Evolutionary conservation across 1,139 yeast genomes (phyloP).

Genomic region (Yueomyces sp.): DNA sequence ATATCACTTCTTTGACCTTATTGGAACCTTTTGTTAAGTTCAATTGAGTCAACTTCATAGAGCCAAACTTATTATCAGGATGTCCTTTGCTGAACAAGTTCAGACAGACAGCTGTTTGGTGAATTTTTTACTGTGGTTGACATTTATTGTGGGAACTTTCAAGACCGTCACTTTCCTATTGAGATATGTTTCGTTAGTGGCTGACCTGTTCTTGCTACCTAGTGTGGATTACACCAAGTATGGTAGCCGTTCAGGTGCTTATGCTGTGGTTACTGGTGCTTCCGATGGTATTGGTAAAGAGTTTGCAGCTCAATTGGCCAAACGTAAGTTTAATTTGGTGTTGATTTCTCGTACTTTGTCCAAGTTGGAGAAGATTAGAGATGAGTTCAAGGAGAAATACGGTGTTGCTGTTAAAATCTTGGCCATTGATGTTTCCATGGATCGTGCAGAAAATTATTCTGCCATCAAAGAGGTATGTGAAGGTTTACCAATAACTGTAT

Average conservation of each 20-base stretch:
- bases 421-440: slow-evolving; percentile 64
- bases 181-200: slow-evolving; percentile 30
- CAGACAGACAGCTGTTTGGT: slow-evolving; percentile 4
- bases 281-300: slow-evolving; percentile 97
- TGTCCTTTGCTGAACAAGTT: slow-evolving; percentile 20
- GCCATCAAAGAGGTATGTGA: slow-evolving; percentile 36
- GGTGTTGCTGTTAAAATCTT: slow-evolving; percentile 52
- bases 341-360: slow-evolving; percentile 75
- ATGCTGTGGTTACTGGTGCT: slow-evolving; percentile 88
- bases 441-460: slow-evolving; percentile 36
- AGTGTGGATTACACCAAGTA: slow-evolving; percentile 50
- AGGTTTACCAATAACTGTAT: slow-evolving; percentile 48
- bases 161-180: slow-evolving; percentile 36
- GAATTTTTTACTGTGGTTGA: slow-evolving; percentile 21
- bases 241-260: slow-evolving; percentile 41
- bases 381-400: slow-evolving; percentile 49
- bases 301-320: slow-evolving; percentile 74
- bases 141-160: slow-evolving; percentile 37
- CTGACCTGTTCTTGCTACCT: slow-evolving; percentile 55
- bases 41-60: neutral
- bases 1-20: no score
- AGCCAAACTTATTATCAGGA: slow-evolving; percentile 2
- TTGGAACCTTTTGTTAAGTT: no score
- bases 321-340: slow-evolving; percentile 69
- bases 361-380: slow-evolving; percentile 55